These are phyloP conservation scores for Trametes punicea DNA, from an alignment of 768 basidiomycete species.

Conservation along the genomic window DNA sequence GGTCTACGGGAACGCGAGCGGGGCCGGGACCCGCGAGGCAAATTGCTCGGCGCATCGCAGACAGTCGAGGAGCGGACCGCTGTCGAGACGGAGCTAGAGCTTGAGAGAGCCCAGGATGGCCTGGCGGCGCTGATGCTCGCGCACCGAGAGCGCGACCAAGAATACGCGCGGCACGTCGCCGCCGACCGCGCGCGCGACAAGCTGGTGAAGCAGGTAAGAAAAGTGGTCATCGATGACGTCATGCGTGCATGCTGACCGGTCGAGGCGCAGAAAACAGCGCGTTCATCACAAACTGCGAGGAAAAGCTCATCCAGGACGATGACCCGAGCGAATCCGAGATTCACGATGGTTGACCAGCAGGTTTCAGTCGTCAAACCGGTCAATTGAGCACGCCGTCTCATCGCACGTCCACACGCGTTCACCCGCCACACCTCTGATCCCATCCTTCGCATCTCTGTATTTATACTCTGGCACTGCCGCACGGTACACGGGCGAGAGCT, in stretches of 20 bases:
- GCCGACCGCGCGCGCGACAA: conserved; percentile 13
- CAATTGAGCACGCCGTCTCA: neutral
- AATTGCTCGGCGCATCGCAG: conserved; percentile 12
- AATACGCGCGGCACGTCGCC: conserved; percentile 19
- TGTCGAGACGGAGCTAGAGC: neutral
- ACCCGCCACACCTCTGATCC: neutral
- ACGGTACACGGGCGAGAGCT: neutral
- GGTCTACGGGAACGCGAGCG: neutral
- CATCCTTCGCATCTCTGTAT: neutral
- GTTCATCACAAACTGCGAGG: conserved; percentile 8
- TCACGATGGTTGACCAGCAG: conserved; percentile 16
- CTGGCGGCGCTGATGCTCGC: conserved; percentile 17
- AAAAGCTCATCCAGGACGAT: neutral
- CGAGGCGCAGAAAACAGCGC: conserved; percentile 9
- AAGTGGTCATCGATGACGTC: conserved; percentile 1
- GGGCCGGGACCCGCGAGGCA: conserved; percentile 14
- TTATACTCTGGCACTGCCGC: neutral
- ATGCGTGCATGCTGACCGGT: neutral
- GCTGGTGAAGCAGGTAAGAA: conserved; percentile 16
- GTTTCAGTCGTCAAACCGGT: neutral
- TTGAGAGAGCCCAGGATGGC: conserved; percentile 14
- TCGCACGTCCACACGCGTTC: neutral
- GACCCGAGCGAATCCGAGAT: conserved; percentile 16
- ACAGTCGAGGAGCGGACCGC: conserved; percentile 1
- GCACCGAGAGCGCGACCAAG: conserved; percentile 24